phyloP scores from a whole-genome alignment of 2,329 filamentous ascomycete species.

The Botrytis deweyae region DNA sequence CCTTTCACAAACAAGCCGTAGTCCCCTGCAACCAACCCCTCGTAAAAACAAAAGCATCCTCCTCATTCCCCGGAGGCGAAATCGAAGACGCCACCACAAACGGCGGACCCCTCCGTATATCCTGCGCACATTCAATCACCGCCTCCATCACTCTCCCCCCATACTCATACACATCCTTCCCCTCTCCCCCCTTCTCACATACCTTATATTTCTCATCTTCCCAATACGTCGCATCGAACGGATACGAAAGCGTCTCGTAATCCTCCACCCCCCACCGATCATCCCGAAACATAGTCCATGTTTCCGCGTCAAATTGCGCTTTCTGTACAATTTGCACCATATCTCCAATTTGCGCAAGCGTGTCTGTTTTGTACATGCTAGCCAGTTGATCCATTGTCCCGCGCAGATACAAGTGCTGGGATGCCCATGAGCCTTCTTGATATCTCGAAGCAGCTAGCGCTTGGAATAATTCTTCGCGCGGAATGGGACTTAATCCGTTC shows the following conservation, averaged over 20 bases:
- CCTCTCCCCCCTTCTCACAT: no score
- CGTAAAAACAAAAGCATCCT: neutral
- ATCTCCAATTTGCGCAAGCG: neutral
- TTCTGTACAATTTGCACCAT: neutral
- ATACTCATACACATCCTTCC: neutral
- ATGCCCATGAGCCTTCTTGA: neutral
- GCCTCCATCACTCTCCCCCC: neutral
- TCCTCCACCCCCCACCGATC: neutral
- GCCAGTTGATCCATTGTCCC: neutral
- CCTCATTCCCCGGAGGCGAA: neutral
- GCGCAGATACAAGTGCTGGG: neutral
- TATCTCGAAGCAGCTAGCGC: neutral
- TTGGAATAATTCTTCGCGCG: neutral
- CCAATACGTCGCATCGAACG: neutral
- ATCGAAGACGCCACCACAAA: neutral
- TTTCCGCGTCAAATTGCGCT: neutral
- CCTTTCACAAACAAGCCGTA: neutral
- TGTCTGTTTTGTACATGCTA: neutral
- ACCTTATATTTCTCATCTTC: neutral
- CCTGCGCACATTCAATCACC: neutral
- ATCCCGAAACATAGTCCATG: neutral
- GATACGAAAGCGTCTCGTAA: neutral
- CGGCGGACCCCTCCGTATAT: neutral
- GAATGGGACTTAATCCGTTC: neutral
- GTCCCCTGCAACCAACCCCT: neutral